A percentile compares a stretch with the other conserved stretches of the same genome.
Evolutionary conservation across 208 protist species (phyloP).

Genomic region (Sergeia podlipaevii): DNA sequence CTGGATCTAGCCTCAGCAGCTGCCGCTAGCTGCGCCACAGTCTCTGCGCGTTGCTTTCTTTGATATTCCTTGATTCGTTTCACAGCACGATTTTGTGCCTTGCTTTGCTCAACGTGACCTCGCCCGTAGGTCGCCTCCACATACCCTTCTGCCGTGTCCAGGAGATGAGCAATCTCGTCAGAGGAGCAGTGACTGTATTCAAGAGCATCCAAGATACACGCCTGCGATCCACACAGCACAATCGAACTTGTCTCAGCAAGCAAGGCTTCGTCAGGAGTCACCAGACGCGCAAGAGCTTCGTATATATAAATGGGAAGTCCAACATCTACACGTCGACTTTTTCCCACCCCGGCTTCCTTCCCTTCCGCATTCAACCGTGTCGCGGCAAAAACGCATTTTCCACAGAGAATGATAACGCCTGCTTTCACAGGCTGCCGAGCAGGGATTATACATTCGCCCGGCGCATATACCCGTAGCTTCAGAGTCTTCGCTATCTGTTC

Average conservation of each 20-base stretch:
- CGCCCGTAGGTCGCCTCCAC: constrained; percentile 27
- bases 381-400: constrained; percentile 7
- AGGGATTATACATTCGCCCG: constrained; percentile 28
- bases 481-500: constrained; percentile 22
- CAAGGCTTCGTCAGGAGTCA: constrained; percentile 17
- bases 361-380: not conserved
- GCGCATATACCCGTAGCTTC: constrained; percentile 27
- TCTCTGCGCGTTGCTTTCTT: not conserved
- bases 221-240: constrained; percentile 24
- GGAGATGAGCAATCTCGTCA: constrained; percentile 16
- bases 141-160: constrained; percentile 23
- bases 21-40: not conserved
- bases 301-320: constrained; percentile 44
- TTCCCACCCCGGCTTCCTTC: too few relatives aligned
- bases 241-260: constrained; percentile 30
- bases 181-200: constrained; percentile 6
- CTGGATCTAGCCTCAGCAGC: not conserved
- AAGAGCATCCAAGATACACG: constrained; percentile 11
- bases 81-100: constrained; percentile 32
- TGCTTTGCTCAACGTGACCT: constrained; percentile 12
- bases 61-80: constrained; percentile 23
- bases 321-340: too few relatives aligned
- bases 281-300: constrained; percentile 38
- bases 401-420: constrained; percentile 25
- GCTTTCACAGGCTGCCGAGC: constrained; percentile 16